These are phyloP conservation scores for Oidiodendron maius DNA, from an alignment of 495 filamentous ascomycete species.

Conservation along the genomic window DNA sequence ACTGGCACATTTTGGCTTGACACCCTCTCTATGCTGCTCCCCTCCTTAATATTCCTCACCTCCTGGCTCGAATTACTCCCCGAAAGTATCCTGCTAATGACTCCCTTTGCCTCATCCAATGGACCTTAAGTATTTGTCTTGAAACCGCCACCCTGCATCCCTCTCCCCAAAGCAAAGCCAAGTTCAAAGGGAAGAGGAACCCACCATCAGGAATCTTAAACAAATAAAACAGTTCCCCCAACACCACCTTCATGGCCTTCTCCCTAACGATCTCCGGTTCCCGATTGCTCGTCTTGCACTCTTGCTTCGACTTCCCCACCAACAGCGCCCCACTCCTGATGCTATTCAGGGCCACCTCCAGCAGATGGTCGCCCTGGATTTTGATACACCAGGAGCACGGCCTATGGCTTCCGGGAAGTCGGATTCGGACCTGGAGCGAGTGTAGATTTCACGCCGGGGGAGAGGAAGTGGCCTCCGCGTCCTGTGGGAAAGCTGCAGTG, in stretches of 20 bases:
- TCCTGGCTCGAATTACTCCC: background rate
- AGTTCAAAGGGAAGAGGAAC: background rate
- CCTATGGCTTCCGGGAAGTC: too few relatives aligned
- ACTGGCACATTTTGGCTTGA: constrained; percentile 2
- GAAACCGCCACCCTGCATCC: background rate
- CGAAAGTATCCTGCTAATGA: constrained; percentile 3
- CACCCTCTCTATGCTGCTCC: constrained; percentile 8
- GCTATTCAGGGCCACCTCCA: constrained; percentile 17
- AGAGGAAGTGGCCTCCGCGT: too few relatives aligned
- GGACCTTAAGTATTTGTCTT: background rate
- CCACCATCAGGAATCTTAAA: constrained; percentile 5
- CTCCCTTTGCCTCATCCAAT: background rate
- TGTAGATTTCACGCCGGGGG: too few relatives aligned
- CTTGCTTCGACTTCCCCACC: constrained; percentile 8
- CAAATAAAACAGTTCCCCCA: constrained; percentile 11
- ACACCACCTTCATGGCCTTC: constrained; percentile 8
- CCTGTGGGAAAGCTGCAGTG: too few relatives aligned
- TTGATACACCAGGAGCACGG: too few relatives aligned
- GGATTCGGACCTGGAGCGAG: too few relatives aligned
- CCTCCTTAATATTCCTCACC: background rate
- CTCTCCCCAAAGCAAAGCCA: too few relatives aligned
- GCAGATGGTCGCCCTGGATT: too few relatives aligned
- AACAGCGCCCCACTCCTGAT: constrained; percentile 5
- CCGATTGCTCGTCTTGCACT: constrained; percentile 8
- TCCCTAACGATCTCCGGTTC: constrained; percentile 9